phyloP scores from a whole-genome alignment of 768 basidiomycete genomes.

The Russula vinacea region DNA sequence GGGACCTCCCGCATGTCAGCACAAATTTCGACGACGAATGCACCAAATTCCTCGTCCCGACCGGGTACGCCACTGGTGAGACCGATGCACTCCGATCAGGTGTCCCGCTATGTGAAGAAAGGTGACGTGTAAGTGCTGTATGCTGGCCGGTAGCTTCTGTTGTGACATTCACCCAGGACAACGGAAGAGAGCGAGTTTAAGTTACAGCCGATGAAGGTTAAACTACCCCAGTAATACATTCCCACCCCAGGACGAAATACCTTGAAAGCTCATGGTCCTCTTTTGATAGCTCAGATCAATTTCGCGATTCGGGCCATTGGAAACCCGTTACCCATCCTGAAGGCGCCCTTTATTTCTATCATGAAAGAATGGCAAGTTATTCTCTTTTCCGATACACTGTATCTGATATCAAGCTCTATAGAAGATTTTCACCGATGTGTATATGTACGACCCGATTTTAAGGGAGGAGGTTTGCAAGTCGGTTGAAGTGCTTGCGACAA shows the following conservation, averaged over 20 bases:
- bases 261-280: background rate
- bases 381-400: too few species aligned
- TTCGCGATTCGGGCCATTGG: background rate
- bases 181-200: background rate
- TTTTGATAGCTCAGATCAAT: background rate
- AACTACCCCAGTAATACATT: slow-evolving; percentile 11
- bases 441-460: slow-evolving; percentile 16
- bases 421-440: slow-evolving; percentile 21
- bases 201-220: background rate
- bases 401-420: background rate
- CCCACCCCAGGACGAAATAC: background rate
- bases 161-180: background rate
- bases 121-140: slow-evolving; percentile 14
- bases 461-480: slow-evolving; percentile 1
- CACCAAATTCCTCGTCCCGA: background rate
- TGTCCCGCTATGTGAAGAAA: slow-evolving; percentile 20
- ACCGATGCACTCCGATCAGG: slow-evolving; percentile 17
- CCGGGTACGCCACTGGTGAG: background rate
- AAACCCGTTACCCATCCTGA: background rate
- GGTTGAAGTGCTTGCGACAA: background rate
- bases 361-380: background rate
- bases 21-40: background rate
- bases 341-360: slow-evolving; percentile 22
- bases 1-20: background rate
- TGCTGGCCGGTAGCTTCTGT: background rate